Evolutionary conservation across 495 filamentous ascomycete genomes (phyloP).

Genomic region (Aspergillus hancockii): DNA sequence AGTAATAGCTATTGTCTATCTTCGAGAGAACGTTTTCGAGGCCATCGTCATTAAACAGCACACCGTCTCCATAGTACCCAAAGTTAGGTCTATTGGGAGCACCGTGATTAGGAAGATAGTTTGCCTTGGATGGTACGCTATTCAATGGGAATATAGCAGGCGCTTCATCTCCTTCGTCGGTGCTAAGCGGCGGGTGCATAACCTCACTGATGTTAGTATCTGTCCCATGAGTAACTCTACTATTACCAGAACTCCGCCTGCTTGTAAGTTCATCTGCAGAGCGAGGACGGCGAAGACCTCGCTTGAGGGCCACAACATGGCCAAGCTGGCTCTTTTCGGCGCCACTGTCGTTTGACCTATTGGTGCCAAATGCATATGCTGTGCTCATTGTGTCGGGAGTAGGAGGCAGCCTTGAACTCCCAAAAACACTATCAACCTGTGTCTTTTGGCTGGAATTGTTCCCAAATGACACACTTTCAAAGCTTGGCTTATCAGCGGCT

Average conservation of each 20-base stretch:
- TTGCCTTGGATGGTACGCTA: slow-evolving; percentile 31
- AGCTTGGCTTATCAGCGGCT: slow-evolving; percentile 13
- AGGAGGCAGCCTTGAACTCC: slow-evolving; percentile 38
- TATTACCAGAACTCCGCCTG: slow-evolving; percentile 31
- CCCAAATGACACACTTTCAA: slow-evolving; percentile 23
- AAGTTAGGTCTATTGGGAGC: slow-evolving; percentile 27
- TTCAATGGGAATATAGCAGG: slow-evolving; percentile 37
- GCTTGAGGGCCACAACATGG: slow-evolving; percentile 17
- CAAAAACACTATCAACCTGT: slow-evolving; percentile 37
- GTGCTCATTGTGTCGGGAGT: slow-evolving; percentile 52
- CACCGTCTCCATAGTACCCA: slow-evolving; percentile 22
- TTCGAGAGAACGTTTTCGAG: slow-evolving; percentile 23
- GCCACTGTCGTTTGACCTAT: slow-evolving; percentile 39
- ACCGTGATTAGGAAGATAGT: slow-evolving; percentile 27
- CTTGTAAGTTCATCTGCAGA: slow-evolving; percentile 38
- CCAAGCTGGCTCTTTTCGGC: slow-evolving; percentile 27
- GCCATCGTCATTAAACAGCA: slow-evolving; percentile 23
- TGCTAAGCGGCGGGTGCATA: slow-evolving; percentile 25
- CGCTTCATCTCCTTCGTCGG: slow-evolving; percentile 25
- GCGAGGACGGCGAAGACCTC: slow-evolving; percentile 32
- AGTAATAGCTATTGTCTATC: slow-evolving; percentile 27
- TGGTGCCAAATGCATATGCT: slow-evolving; percentile 30
- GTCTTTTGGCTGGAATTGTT: slow-evolving; percentile 29
- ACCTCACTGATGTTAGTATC: slow-evolving; percentile 35
- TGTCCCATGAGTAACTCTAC: slow-evolving; percentile 30